A percentile compares a stretch with the other conserved stretches of the same genome.
phyloP scores from a whole-genome alignment of 345 rosid species.

The Salix brachista region DNA sequence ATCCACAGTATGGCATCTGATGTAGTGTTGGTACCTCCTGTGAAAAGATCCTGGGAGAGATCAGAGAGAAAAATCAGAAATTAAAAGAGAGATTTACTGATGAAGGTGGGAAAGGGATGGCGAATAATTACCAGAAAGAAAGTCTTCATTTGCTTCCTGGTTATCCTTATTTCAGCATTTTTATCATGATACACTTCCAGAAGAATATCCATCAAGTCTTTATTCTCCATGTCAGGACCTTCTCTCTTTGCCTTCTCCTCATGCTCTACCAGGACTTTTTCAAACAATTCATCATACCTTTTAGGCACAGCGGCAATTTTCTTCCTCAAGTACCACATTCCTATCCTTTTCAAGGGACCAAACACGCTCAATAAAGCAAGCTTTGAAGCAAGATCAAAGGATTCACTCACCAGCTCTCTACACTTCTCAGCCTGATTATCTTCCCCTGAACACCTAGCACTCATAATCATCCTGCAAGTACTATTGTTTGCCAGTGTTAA shows the following conservation, averaged over 20 bases:
- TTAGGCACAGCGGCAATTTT: background rate
- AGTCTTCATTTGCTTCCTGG: constrained; percentile 32
- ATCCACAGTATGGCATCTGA: constrained; percentile 16
- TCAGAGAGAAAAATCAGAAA: background rate
- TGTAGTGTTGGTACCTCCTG: constrained; percentile 17
- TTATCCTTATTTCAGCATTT: constrained; percentile 33
- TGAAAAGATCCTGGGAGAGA: constrained; percentile 11
- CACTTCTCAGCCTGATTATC: constrained; percentile 31
- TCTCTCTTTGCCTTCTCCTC: no score
- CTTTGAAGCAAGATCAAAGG: constrained; percentile 27
- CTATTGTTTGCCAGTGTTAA: constrained; percentile 9
- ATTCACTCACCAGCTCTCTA: constrained; percentile 23
- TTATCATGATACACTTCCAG: constrained; percentile 34
- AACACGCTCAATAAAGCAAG: background rate
- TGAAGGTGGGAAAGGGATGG: background rate
- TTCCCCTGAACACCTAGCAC: constrained; percentile 36
- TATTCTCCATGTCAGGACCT: constrained; percentile 26
- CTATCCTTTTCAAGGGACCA: constrained; percentile 11
- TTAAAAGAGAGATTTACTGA: background rate
- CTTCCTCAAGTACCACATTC: background rate
- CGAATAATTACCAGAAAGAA: constrained; percentile 27
- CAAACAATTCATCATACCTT: no score
- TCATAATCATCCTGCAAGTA: constrained; percentile 40
- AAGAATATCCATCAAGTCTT: constrained; percentile 47
- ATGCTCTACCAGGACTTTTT: no score